A percentile compares a stretch with the other conserved stretches of the same genome.
Conservation (phyloP, 805 yeast species). For the Nakazawaea wyomingensis region DNA sequence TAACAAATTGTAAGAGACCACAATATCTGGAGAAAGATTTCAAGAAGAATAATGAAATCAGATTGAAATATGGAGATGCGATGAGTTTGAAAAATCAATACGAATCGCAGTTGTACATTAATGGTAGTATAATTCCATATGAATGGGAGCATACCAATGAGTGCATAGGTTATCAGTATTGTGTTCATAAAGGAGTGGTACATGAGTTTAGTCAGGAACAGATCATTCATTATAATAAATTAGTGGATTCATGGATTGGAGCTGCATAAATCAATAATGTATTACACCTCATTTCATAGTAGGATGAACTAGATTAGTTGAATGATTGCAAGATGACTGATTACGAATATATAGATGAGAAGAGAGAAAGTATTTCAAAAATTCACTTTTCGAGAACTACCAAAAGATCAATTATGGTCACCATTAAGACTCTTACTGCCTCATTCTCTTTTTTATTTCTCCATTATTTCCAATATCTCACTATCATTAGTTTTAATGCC, state of each 20-base stretch:
- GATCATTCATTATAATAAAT: neutral
- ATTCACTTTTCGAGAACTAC: too few species aligned
- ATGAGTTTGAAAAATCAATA: neutral
- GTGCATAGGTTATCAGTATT: constrained; percentile 2
- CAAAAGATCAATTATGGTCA: too few species aligned
- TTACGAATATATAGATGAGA: too few species aligned
- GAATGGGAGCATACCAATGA: constrained; percentile 2
- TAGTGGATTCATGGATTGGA: neutral
- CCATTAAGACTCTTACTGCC: too few species aligned
- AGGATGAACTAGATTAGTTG: neutral
- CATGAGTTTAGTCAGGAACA: neutral
- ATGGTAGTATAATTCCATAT: neutral
- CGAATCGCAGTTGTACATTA: neutral
- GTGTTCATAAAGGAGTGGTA: neutral
- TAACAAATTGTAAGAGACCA: constrained; percentile 20
- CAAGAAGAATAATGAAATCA: neutral
- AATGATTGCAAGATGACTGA: neutral
- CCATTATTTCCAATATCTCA: too few species aligned
- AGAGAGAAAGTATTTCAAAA: too few species aligned
- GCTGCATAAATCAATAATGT: neutral
- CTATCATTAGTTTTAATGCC: too few species aligned
- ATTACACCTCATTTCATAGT: neutral
- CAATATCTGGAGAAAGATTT: constrained; percentile 2
- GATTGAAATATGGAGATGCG: neutral
- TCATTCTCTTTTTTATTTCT: too few species aligned